Percentiles rank a stretch among this genome's conserved stretches.
Conservation (phyloP, 164 flowering plant species). For the Berberis thunbergii region DNA sequence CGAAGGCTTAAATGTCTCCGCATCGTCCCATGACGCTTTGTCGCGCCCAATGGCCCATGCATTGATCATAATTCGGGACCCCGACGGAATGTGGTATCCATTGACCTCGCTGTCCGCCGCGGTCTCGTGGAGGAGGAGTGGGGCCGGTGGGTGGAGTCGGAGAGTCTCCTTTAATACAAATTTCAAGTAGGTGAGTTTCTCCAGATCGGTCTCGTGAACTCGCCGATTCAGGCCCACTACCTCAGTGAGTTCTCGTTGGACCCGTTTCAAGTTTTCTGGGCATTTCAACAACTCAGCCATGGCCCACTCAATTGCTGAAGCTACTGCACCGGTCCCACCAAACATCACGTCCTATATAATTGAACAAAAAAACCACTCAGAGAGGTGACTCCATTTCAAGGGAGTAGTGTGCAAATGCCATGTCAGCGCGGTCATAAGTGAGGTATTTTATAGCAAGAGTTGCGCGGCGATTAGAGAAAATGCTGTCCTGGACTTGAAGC, state of each 20-base stretch:
- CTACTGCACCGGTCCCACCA: constrained; percentile 80
- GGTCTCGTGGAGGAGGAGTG: constrained; percentile 71
- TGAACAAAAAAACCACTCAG: too few relatives aligned
- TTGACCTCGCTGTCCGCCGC: constrained; percentile 44
- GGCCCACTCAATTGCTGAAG: constrained; percentile 45
- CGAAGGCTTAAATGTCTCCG: constrained; percentile 20
- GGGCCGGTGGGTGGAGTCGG: constrained; percentile 31
- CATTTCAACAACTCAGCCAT: constrained; percentile 27
- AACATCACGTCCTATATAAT: constrained; percentile 69
- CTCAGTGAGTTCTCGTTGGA: constrained; percentile 20
- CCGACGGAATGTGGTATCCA: constrained; percentile 52
- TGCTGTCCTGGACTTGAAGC: constrained; percentile 56
- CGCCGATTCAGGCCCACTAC: constrained; percentile 13
- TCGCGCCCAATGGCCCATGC: constrained; percentile 30
- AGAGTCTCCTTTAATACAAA: constrained; percentile 19
- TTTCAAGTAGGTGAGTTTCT: constrained; percentile 20
- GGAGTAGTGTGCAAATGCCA: constrained; percentile 62
- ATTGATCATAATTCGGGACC: constrained; percentile 29
- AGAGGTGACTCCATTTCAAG: too few relatives aligned
- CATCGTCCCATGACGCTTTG: constrained; percentile 17
- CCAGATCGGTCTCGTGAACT: constrained; percentile 21
- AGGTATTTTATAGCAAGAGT: constrained; percentile 55
- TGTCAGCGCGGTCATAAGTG: constrained; percentile 73
- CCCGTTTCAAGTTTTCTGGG: constrained; percentile 25
- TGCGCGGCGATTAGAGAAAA: constrained; percentile 70